Evolutionary conservation across 805 yeast species (phyloP).

Genomic region (Ogataea henricii): DNA sequence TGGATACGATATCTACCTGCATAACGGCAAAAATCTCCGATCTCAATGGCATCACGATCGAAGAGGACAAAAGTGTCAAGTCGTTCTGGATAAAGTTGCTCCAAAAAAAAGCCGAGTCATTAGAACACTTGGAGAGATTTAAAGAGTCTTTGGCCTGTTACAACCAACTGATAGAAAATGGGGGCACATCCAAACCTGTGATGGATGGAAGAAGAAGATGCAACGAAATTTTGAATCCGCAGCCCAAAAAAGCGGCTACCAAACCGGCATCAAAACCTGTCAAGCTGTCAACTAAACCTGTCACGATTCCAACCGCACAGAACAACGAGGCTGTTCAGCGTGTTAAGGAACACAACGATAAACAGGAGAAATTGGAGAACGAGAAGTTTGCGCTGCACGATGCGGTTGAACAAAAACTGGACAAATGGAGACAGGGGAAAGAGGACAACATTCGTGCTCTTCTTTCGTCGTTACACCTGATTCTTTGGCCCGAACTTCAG

Average conservation of each 20-base stretch:
- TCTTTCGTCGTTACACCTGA: constrained; percentile 63
- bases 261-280: background rate
- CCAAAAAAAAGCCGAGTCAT: constrained; percentile 75
- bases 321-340: constrained; percentile 48
- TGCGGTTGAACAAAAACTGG: constrained; percentile 53
- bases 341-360: constrained; percentile 48
- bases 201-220: constrained; percentile 87
- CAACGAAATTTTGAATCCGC: constrained; percentile 60
- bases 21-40: constrained; percentile 27
- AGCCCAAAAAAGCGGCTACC: constrained; percentile 33
- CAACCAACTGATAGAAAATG: constrained; percentile 63
- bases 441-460: constrained; percentile 80
- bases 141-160: constrained; percentile 63
- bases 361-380: constrained; percentile 50
- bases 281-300: constrained; percentile 13
- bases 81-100: constrained; percentile 75
- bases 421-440: constrained; percentile 71
- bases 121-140: constrained; percentile 76
- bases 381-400: constrained; percentile 68
- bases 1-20: constrained; percentile 39
- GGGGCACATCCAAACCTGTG: constrained; percentile 60
- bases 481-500: constrained; percentile 65
- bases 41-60: constrained; percentile 36
- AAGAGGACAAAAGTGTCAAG: constrained; percentile 55
- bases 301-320: constrained; percentile 25